Conservation (phyloP, 2,329 filamentous ascomycete genomes). For the Monilinia aucupariae region DNA sequence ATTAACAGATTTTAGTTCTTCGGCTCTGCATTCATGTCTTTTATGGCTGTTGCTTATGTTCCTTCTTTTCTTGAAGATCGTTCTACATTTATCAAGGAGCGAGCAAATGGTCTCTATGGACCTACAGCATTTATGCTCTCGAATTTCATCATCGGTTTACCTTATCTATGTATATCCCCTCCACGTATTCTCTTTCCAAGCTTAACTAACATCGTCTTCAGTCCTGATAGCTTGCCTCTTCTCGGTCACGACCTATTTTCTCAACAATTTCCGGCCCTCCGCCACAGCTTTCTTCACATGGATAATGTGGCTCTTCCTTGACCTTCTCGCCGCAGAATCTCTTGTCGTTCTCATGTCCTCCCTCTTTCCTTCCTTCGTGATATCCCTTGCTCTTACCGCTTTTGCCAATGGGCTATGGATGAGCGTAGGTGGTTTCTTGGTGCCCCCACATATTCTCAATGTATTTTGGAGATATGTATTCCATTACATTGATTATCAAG, state of each 20-base stretch:
- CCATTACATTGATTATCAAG: constrained; percentile 83
- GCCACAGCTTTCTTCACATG: constrained; percentile 67
- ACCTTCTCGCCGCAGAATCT: constrained; percentile 75
- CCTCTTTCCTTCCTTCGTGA: constrained; percentile 73
- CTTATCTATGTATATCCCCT: constrained; percentile 59
- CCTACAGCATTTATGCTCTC: constrained; percentile 66
- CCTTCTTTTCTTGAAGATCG: constrained; percentile 78
- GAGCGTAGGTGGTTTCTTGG: constrained; percentile 78
- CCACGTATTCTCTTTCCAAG: not conserved
- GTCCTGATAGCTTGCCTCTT: constrained; percentile 71
- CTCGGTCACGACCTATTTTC: constrained; percentile 72
- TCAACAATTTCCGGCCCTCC: constrained; percentile 65
- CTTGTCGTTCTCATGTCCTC: constrained; percentile 72
- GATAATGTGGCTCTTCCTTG: constrained; percentile 80
- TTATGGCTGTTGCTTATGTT: constrained; percentile 81
- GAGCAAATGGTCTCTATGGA: constrained; percentile 75
- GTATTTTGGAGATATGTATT: constrained; percentile 83
- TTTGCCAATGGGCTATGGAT: constrained; percentile 91
- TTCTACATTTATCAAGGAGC: constrained; percentile 67
- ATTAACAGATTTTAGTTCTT: constrained; percentile 47
- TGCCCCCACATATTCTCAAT: constrained; percentile 66
- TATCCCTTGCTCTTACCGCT: constrained; percentile 71
- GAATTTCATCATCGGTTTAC: constrained; percentile 77
- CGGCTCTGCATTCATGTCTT: constrained; percentile 69
- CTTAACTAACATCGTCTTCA: constrained; percentile 27